Evolutionary conservation across 192 early-diverging fungal genomes (phyloP), one percentile per base, ranked within the genome.

Genomic region (Backusella sp.): DNA sequence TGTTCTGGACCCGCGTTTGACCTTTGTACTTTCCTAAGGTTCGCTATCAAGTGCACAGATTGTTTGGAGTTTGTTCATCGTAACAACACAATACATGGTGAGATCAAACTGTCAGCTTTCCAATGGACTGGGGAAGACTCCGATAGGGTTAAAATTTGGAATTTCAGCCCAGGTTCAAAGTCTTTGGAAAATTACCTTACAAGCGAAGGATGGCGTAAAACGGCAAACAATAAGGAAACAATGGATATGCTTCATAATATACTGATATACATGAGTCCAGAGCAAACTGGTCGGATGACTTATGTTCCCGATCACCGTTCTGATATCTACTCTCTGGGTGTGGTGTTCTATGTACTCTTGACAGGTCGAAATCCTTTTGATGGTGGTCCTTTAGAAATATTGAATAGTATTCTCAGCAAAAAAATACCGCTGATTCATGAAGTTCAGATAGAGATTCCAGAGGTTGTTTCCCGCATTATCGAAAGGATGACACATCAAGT

Each of bases 401-500:
- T 81, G n/a, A 76, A 81, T 65, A 66, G 75, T 46, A 73, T 81
- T 36, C 72, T 81, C 6, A 77, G 75, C 53, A 59, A 72, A 26
- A 76, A 53, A 23, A 62, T 77, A 32, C 72, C 76, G 34, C 46
- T 71, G 2, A 28, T 77, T 21, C 72, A 81, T 28, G 76, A 81
- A 42, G 62, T 77, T 28, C 75, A 75, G 15, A 67, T 72, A 17
- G 76, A 81, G 21, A 66, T 81, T 6, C 80, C 80, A 21, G 59
- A 65, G 37, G 65, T 81, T 15, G 39, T 81, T 26, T 23, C 71
- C 9, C 26, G 39, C 2, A 81, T 81, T 19, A 70, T 81, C 32
- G 75, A 81, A 52, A 81, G 74, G 41, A 74, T 81, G 75, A 81
- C 80, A 17, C 44, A 59, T 28, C 77, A 81, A 68, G 80, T 81